Base-by-base conservation (phyloP, 2,329 filamentous ascomycete species). In the Apiospora koreana region DNA sequence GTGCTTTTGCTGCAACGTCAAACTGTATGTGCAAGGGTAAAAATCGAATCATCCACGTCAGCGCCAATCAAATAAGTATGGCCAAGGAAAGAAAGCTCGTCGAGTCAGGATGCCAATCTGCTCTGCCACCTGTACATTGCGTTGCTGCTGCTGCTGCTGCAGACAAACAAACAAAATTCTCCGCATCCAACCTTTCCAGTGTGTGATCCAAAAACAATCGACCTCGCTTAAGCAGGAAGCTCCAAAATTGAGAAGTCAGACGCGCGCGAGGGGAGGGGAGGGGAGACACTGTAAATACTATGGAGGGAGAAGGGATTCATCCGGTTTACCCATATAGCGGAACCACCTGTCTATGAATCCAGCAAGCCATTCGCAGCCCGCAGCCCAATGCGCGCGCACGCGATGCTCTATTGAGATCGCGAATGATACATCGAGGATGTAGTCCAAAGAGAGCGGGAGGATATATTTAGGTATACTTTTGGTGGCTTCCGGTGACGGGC, bases 61-160 rank as follows among this genome's bases (percentile, higher is more conserved):
- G 54, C 54, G 21, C 31, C 54, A 62, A 62, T 62, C 31, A 62
- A 62, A 62, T 62, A 62, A 38, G n/a, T 38, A 62, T 38, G 38
- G 54, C 28, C 31, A 62, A 38, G 54, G 54, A 4, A 38, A 8
- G 14, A n/a, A n/a, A n/a, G n/a, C n/a, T n/a, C n/a, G 54, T 58
- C 16, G 28, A 62, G 31, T 38, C 54, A 62, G 54, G 54, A n/a
- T 35, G 31, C 8, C 54, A 35, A 2, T 21, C 48, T 23, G n/a
- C 7, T 21, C 48, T 23, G n/a, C 10, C 25, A 23, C 12, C 16
- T 12, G 54, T 9, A 18, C n/a, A n/a, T n/a, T n/a, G n/a, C n/a
- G n/a, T n/a, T n/a, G n/a, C n/a, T n/a, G n/a, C n/a, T n/a, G n/a
- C n/a, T n/a, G n/a, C n/a, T n/a, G n/a, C n/a, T n/a, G n/a, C 21